Conservation (phyloP, 257 asterid species). For the Lavandula angustifolia region DNA sequence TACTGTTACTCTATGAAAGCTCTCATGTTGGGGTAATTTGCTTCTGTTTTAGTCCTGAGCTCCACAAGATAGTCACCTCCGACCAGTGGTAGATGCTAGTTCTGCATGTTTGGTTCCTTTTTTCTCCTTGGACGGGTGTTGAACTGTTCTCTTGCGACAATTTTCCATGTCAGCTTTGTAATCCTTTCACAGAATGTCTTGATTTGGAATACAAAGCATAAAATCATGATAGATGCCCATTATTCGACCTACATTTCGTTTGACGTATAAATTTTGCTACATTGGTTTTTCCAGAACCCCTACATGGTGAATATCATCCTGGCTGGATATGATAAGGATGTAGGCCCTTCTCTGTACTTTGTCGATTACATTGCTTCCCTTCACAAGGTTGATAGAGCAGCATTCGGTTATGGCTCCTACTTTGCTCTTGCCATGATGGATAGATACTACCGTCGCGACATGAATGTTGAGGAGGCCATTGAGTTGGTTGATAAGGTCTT, state of each 20-base stretch:
- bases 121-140: slow-evolving; percentile 10
- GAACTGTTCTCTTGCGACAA: background rate
- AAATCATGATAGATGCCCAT: background rate
- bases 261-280: background rate
- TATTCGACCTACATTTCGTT: background rate
- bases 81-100: slow-evolving; percentile 1
- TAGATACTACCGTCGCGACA: slow-evolving; percentile 77
- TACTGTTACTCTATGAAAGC: background rate
- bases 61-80: slow-evolving; percentile 1
- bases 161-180: background rate
- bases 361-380: slow-evolving; percentile 82
- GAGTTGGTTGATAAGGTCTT: slow-evolving; percentile 80
- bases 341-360: slow-evolving; percentile 84
- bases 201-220: slow-evolving; percentile 8
- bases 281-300: slow-evolving; percentile 58
- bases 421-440: slow-evolving; percentile 94
- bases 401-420: slow-evolving; percentile 91
- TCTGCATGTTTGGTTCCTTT: background rate
- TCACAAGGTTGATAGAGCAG: slow-evolving; percentile 90
- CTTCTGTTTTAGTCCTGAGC: slow-evolving; percentile 21
- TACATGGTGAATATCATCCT: slow-evolving; percentile 78
- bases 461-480: slow-evolving; percentile 85
- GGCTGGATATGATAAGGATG: slow-evolving; percentile 92
- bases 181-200: background rate
- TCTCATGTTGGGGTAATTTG: slow-evolving; percentile 11